Percentiles rank a stretch among this genome's conserved stretches.
These are phyloP conservation scores for Komagataea norvegica DNA, from an alignment of 1,139 yeast species.

Conservation along the genomic window DNA sequence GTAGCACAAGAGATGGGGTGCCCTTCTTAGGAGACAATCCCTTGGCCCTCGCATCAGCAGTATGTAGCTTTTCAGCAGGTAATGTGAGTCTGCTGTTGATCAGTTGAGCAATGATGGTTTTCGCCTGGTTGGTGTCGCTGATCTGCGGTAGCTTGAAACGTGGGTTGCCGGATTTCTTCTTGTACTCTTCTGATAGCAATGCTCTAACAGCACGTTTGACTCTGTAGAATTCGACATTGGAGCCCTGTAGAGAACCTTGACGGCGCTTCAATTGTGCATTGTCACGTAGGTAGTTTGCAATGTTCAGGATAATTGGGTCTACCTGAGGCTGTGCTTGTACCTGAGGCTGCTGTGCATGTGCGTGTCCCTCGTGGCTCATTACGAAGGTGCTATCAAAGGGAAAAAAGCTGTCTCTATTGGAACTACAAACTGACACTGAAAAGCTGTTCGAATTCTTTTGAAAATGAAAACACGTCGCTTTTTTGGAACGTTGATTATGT, in stretches of 20 bases:
- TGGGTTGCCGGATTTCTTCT: constrained; percentile 45
- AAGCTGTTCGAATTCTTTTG: no score
- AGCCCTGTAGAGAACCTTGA: constrained; percentile 68
- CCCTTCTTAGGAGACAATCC: constrained; percentile 66
- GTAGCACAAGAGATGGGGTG: constrained; percentile 65
- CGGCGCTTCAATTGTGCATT: constrained; percentile 68
- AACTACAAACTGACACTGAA: no score
- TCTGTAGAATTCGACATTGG: constrained; percentile 75
- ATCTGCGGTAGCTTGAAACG: constrained; percentile 59
- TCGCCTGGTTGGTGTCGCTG: constrained; percentile 49
- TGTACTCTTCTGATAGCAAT: constrained; percentile 67
- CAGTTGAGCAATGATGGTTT: constrained; percentile 57
- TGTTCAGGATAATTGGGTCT: constrained; percentile 41
- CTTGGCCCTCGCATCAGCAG: constrained; percentile 61
- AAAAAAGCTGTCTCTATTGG: no score
- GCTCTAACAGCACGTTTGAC: constrained; percentile 81
- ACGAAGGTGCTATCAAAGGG: no score
- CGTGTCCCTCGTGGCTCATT: constrained; percentile 5
- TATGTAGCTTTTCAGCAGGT: constrained; percentile 70
- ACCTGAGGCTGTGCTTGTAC: constrained; percentile 31
- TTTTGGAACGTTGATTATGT: not conserved
- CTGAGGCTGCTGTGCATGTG: constrained; percentile 23
- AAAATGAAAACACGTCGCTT: constrained; percentile 5
- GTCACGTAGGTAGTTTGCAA: constrained; percentile 70
- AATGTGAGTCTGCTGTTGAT: constrained; percentile 72